Evolutionary conservation across 352 stramenopile genomes (phyloP), one percentile per base, ranked within the genome.

Genomic region (Pythium vanterpoolii): DNA sequence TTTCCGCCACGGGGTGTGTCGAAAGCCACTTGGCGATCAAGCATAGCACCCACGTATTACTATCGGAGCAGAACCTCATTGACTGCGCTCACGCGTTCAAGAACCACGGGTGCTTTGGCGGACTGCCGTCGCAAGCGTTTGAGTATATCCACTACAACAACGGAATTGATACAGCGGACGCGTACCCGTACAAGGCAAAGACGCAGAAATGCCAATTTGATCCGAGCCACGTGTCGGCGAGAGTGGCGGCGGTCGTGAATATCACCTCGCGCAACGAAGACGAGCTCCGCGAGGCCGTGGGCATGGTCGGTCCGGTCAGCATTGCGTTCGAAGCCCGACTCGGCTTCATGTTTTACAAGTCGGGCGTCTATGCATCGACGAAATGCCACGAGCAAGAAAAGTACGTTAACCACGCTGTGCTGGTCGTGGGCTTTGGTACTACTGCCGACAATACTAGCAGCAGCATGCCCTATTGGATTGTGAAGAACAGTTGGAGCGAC

Each of bases 1-100:
- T 99, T 79, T 98, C 96, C 13, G 96, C 97, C 8, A 99, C 97
- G 14, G 98, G 97, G 9, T 91, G 91, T 36, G 90, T 99, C 47
- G 98, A 99, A 81, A 98, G 96, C 56, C 94, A 97, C 69, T 71
- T 97, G 55, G 98, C 95, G 69, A 79, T 99, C 42, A 93, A 96
- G 56, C 96, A 89, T 55, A 89, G 89, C 26, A 73, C 93, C 59
- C 86, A 98, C 9, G 76, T 95, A 11, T 76, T 90, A 56, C 78
- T 99, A 23, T 98, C 92, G 53, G 97, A 99, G 79, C 97, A 99
- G 75, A 95, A 99, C 61, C 79, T 99, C 38, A 78, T 99, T 36
- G 95, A 98, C 73, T 99, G 97, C 56, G 96, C 98, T 39, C 73
- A 89, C 57, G 77, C 77, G 30, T 93, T 93, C 36, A 85, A 96